Conservation (phyloP, 2,329 filamentous ascomycete genomes). For the Cladosporium sp. region DNA sequence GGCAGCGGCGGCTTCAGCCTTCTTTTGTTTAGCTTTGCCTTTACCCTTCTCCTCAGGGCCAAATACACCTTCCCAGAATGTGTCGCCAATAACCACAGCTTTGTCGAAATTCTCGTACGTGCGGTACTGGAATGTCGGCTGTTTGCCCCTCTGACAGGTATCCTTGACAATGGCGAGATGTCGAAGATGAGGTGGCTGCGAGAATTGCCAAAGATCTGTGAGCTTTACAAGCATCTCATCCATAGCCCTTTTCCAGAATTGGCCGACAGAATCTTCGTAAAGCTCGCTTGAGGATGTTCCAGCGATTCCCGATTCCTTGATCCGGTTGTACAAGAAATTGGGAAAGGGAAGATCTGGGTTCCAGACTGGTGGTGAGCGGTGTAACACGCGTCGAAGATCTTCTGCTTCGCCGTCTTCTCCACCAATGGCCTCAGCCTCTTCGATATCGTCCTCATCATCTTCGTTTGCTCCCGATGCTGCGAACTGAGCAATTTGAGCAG, state of each 20-base stretch:
- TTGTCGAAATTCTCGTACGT: slow-evolving; percentile 50
- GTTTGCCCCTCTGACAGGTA: slow-evolving; percentile 44
- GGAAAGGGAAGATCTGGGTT: slow-evolving; percentile 48
- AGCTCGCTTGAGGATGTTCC: slow-evolving; percentile 49
- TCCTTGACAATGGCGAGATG: slow-evolving; percentile 56
- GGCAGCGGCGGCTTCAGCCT: slow-evolving; percentile 3
- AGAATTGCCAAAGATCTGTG: slow-evolving; percentile 53
- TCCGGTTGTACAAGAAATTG: slow-evolving; percentile 50
- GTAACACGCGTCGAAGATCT: not conserved
- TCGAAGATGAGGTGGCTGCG: slow-evolving; percentile 55
- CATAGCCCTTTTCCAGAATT: slow-evolving; percentile 51
- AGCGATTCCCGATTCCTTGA: slow-evolving; percentile 42
- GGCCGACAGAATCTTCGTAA: slow-evolving; percentile 37
- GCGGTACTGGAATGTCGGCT: slow-evolving; percentile 52
- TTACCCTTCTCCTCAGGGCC: slow-evolving; percentile 30
- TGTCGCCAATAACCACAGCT: slow-evolving; percentile 47
- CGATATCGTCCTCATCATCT: slow-evolving; percentile 18
- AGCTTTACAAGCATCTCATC: slow-evolving; percentile 51
- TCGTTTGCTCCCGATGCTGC: slow-evolving; percentile 13
- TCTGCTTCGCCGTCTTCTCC: slow-evolving; percentile 13
- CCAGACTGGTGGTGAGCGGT: slow-evolving; percentile 50
- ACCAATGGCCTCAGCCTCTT: slow-evolving; percentile 22
- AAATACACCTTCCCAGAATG: slow-evolving; percentile 51
- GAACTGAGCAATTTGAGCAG: slow-evolving; percentile 2
- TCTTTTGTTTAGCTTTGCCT: slow-evolving; percentile 12